Evolutionary conservation across 2,329 filamentous ascomycete species (phyloP).

Genomic region (Verticillium nonalfalfae): DNA sequence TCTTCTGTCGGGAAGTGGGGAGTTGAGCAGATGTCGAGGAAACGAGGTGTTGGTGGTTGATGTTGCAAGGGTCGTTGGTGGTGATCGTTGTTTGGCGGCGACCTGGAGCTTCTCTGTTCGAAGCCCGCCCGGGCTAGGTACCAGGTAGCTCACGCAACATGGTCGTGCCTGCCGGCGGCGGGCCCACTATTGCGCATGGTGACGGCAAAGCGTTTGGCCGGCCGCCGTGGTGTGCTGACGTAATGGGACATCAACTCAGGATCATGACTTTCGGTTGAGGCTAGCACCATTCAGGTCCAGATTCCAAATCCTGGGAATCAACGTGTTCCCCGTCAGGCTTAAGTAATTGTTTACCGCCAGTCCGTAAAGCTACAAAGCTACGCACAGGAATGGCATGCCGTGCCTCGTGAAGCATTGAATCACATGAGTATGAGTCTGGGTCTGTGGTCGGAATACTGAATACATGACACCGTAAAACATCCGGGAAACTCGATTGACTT

Average conservation of each 20-base stretch:
- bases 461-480: no score
- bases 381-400: no score
- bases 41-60: background rate
- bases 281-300: no score
- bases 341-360: no score
- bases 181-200: background rate
- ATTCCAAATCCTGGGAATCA: no score
- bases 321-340: no score
- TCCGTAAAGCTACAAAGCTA: no score
- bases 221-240: background rate
- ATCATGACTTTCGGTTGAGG: no score
- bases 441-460: no score
- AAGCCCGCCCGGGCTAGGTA: background rate
- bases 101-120: constrained; percentile 6
- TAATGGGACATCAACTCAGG: background rate
- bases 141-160: constrained; percentile 11
- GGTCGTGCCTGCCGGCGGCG: constrained; percentile 7
- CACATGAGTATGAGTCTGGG: no score
- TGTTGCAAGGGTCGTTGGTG: constrained; percentile 5
- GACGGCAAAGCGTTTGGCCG: background rate
- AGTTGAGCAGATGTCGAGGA: background rate
- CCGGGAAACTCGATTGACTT: no score
- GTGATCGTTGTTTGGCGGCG: constrained; percentile 8
- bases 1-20: background rate
- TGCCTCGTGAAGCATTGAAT: no score